Percentiles rank a stretch among this genome's conserved stretches.
Conservation (phyloP, 306 rosid genomes). For the Prunus salicina region DNA sequence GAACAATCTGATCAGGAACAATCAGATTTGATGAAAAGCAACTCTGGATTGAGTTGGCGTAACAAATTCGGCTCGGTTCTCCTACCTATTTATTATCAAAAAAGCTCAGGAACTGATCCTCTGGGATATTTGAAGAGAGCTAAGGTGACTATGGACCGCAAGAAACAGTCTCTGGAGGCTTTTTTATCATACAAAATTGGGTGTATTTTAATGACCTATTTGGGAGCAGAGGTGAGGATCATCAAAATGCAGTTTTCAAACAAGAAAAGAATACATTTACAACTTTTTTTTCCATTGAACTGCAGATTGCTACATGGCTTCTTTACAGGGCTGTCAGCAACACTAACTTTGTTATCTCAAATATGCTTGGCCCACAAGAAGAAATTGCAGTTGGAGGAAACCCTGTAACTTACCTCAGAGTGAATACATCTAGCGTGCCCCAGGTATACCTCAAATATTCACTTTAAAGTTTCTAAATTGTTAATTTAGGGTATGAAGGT, state of each 20-base stretch:
- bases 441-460: conserved; percentile 41
- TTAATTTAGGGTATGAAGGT: not conserved
- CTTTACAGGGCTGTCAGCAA: conserved; percentile 65
- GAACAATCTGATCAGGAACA: conserved; percentile 46
- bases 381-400: conserved; percentile 58
- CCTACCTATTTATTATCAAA: conserved; percentile 58
- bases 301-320: conserved; percentile 62
- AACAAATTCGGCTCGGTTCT: conserved; percentile 70
- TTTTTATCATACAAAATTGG: conserved; percentile 55
- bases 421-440: conserved; percentile 63
- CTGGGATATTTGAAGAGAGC: conserved; percentile 57
- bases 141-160: conserved; percentile 66
- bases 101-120: conserved; percentile 36
- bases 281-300: not conserved
- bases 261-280: not conserved
- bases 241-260: not conserved
- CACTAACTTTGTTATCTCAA: conserved; percentile 77
- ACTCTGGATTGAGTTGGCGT: conserved; percentile 70
- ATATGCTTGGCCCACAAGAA: conserved; percentile 82
- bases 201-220: conserved; percentile 41
- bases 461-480: not conserved
- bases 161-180: conserved; percentile 67
- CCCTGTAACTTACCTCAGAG: conserved; percentile 70
- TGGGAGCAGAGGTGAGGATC: conserved; percentile 67
- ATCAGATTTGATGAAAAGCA: conserved; percentile 61